phyloP scores from a whole-genome alignment of 2,329 filamentous ascomycete species.

The Lachnellula suecica region DNA sequence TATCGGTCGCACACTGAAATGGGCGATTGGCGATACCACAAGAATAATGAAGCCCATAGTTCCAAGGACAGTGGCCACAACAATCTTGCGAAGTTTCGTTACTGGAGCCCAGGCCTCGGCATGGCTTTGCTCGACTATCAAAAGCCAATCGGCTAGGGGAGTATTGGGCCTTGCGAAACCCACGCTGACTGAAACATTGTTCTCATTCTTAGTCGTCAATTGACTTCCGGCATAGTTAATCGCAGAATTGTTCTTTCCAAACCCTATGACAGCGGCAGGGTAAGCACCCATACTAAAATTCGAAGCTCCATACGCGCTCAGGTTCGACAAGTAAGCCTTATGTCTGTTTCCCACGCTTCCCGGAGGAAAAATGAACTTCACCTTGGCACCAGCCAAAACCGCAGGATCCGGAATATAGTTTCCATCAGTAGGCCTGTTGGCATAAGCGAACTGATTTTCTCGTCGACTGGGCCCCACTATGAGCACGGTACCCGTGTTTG shows the following conservation, averaged over 20 bases:
- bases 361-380: slow-evolving; percentile 64
- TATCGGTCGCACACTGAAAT: slow-evolving; percentile 76
- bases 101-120: slow-evolving; percentile 77
- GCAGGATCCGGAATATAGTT: slow-evolving; percentile 41
- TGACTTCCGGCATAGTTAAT: slow-evolving; percentile 68
- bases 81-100: slow-evolving; percentile 70
- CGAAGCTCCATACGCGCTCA: slow-evolving; percentile 31
- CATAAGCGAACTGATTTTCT: slow-evolving; percentile 62
- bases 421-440: slow-evolving; percentile 45
- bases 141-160: slow-evolving; percentile 74
- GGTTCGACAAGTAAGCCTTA: slow-evolving; percentile 36
- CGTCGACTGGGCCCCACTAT: slow-evolving; percentile 65
- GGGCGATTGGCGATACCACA: slow-evolving; percentile 74
- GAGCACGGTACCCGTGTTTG: slow-evolving; percentile 66
- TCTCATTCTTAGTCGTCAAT: slow-evolving; percentile 72
- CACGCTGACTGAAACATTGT: slow-evolving; percentile 68
- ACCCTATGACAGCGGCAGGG: slow-evolving; percentile 60
- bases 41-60: slow-evolving; percentile 73
- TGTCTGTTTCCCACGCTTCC: slow-evolving; percentile 45
- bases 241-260: slow-evolving; percentile 47
- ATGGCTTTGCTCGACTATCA: slow-evolving; percentile 76
- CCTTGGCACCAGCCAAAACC: slow-evolving; percentile 42
- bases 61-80: slow-evolving; percentile 82
- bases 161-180: slow-evolving; percentile 73
- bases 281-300: slow-evolving; percentile 62